Evolutionary conservation across 1,139 yeast species (phyloP).

Genomic region (Nadsonia starkeyi-henricii): DNA sequence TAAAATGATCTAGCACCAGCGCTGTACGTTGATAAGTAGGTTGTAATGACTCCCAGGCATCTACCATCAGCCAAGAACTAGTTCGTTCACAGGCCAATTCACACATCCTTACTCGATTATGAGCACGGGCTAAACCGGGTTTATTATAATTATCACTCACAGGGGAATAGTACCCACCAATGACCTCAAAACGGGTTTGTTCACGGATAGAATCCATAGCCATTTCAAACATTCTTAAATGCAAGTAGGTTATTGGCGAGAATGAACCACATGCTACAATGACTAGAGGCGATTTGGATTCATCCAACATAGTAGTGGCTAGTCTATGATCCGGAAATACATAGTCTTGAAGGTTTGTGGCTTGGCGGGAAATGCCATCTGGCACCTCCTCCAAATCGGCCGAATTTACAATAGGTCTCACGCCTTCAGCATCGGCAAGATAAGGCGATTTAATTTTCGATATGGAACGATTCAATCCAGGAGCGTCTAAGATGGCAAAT

Average conservation of each 20-base stretch:
- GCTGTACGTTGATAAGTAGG: slow-evolving; percentile 89
- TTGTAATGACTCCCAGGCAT: slow-evolving; percentile 96
- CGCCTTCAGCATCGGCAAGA: slow-evolving; percentile 19
- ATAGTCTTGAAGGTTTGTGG: slow-evolving; percentile 52
- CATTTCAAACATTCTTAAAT: slow-evolving; percentile 95
- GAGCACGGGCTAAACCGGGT: slow-evolving; percentile 80
- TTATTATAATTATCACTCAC: slow-evolving; percentile 89
- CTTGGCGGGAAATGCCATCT: slow-evolving; percentile 80
- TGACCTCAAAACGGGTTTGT: slow-evolving; percentile 83
- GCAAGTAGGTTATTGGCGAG: slow-evolving; percentile 88
- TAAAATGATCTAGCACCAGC: slow-evolving; percentile 87
- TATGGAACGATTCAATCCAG: neutral
- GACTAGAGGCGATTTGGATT: slow-evolving; percentile 75
- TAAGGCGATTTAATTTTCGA: slow-evolving; percentile 6
- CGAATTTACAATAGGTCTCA: slow-evolving; percentile 33
- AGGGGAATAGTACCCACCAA: slow-evolving; percentile 97
- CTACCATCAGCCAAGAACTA: slow-evolving; percentile 95
- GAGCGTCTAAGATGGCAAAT: too few species aligned
- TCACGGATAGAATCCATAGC: slow-evolving; percentile 91
- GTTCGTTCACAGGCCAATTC: slow-evolving; percentile 96
- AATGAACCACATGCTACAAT: slow-evolving; percentile 96
- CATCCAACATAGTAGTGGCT: slow-evolving; percentile 56
- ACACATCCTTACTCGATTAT: slow-evolving; percentile 92
- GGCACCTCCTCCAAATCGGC: slow-evolving; percentile 97
- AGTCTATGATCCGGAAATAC: slow-evolving; percentile 77